Evolutionary conservation across 179 eudicot species (phyloP).

Genomic region (Corrigiola litoralis): DNA sequence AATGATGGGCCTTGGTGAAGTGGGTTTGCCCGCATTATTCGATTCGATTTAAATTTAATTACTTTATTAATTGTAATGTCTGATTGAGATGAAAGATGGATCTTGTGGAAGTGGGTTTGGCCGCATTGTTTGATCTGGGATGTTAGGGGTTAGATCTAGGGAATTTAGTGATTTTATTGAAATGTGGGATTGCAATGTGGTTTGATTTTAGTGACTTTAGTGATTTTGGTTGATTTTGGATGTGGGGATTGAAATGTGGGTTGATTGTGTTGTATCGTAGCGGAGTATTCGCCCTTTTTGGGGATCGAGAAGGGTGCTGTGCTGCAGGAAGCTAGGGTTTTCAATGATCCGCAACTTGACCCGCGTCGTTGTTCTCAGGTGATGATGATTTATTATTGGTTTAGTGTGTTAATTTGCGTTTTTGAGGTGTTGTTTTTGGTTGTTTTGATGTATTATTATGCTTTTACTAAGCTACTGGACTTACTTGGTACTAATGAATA

Average conservation of each 20-base stretch:
- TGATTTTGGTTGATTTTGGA: constrained; percentile 20
- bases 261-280: constrained; percentile 40
- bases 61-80: background rate
- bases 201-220: background rate
- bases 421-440: background rate
- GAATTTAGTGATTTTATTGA: too few species aligned
- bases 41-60: too few species aligned
- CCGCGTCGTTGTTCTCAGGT: constrained; percentile 96
- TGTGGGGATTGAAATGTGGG: constrained; percentile 2
- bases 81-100: too few species aligned
- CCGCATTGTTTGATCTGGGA: background rate
- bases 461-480: too few species aligned
- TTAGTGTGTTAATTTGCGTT: background rate
- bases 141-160: constrained; percentile 3
- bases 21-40: too few species aligned
- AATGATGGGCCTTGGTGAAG: background rate
- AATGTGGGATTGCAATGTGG: too few species aligned
- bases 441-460: background rate
- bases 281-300: constrained; percentile 76
- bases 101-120: background rate
- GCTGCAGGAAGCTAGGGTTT: constrained; percentile 93
- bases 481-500: too few species aligned
- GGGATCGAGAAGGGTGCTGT: constrained; percentile 95
- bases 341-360: constrained; percentile 88
- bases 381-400: constrained; percentile 7